Evolutionary conservation across 2,329 filamentous ascomycete species (phyloP), one percentile per base, ranked within the genome.

Genomic region (Fusarium pseudoanthophilum): DNA sequence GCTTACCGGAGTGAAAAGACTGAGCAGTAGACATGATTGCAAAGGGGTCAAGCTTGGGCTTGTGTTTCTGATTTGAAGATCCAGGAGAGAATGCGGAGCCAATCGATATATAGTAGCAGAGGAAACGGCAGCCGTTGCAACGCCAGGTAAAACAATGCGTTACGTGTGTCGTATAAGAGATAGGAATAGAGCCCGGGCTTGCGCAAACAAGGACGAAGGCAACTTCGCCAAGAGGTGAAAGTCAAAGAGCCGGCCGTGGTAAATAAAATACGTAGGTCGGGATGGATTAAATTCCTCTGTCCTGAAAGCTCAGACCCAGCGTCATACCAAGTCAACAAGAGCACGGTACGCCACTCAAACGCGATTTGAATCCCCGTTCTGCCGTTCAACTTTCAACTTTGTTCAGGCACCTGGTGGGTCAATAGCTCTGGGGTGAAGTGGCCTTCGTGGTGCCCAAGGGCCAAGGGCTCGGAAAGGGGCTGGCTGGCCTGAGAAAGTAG

Each of bases 211-310:
- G 48, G 43, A 60, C 43, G 57, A 53, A 37, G 62, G 65, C 53
- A 63, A 46, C 60, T 53, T 53, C 42, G 58, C 60, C 57, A 63
- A 61, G 56, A 63, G 62, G 48, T 74, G 58, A 28, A 68, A 68
- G 73, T 68, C 65, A 57, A 68, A 66, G 58, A 73, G 51, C 73
- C 66, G 48, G 64, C 52, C 58, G 67, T 59, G 52, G 43, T 70
- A 62, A 69, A 72, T 70, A 62, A 69, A 72, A 67, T 76, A 75
- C 74, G 72, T 74, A 73, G 69, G 69, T 72, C 58, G 61, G 72
- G 72, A 78, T 76, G 72, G 70, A 73, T 79, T 79, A 80, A 80
- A 79, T 79, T 80, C 78, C 75, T 76, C 52, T 76, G 76, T 67
- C 69, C 60, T 73, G 63, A 60, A 69, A 77, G 67, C 72, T 68